Evolutionary conservation across 2,329 filamentous ascomycete genomes (phyloP).

Genomic region (Chaetomiaceae sp.): DNA sequence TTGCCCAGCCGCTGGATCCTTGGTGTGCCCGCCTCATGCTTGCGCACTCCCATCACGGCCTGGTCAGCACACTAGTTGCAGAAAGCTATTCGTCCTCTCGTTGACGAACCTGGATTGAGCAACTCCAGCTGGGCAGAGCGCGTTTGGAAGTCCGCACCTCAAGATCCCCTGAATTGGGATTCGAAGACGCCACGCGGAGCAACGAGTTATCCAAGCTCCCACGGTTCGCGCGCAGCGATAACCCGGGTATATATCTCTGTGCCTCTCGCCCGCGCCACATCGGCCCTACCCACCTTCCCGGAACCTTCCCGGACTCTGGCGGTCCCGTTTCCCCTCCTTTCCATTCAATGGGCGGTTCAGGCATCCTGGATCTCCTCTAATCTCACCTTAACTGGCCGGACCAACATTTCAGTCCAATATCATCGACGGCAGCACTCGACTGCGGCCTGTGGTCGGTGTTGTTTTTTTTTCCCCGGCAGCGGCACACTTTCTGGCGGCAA

Average conservation of each 20-base stretch:
- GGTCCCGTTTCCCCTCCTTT: conserved; percentile 3
- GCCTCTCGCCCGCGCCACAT: conserved; percentile 13
- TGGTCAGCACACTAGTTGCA: background rate
- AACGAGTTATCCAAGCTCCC: background rate
- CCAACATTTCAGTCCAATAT: conserved; percentile 31
- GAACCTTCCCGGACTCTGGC: conserved; percentile 9
- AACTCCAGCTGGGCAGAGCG: too few species aligned
- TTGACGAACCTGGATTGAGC: too few species aligned
- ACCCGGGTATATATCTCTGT: conserved; percentile 13
- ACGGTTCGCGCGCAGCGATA: background rate
- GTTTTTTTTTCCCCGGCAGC: background rate
- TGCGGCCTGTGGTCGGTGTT: conserved; percentile 6
- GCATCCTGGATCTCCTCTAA: conserved; percentile 25
- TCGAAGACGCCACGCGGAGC: background rate
- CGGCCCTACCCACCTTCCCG: conserved; percentile 8
- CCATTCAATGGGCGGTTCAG: conserved; percentile 26
- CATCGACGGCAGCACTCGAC: conserved; percentile 5
- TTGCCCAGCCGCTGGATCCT: conserved; percentile 40
- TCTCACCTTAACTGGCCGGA: conserved; percentile 29
- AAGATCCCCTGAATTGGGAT: background rate
- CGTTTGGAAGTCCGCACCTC: background rate
- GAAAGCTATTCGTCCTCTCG: too few species aligned
- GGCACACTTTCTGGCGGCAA: conserved; percentile 1
- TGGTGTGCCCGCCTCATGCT: background rate
- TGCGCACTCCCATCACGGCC: conserved; percentile 15